Percentiles rank a stretch among this genome's conserved stretches.
Conservation (phyloP, 2,329 filamentous ascomycete species). For the Lizonia empirigonia region DNA sequence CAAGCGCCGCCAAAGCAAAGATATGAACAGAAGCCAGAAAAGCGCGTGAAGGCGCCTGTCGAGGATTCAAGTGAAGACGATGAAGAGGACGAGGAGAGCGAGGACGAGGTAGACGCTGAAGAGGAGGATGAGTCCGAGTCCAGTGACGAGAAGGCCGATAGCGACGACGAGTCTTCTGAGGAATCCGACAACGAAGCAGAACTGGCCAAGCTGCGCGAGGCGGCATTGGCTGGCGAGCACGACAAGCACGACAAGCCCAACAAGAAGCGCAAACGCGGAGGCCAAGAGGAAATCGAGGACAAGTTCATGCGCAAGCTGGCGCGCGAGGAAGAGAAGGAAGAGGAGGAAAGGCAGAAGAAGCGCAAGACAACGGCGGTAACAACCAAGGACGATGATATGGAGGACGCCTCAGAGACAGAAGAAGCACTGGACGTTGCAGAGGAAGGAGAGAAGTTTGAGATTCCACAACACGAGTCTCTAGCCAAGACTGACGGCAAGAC, state of each 20-base stretch:
- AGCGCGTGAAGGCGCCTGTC: constrained; percentile 20
- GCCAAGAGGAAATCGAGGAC: constrained; percentile 70
- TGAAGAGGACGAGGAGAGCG: constrained; percentile 53
- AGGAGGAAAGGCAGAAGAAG: constrained; percentile 47
- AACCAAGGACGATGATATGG: constrained; percentile 33
- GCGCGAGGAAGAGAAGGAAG: constrained; percentile 52
- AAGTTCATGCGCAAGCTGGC: constrained; percentile 71
- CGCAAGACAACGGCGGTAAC: constrained; percentile 39
- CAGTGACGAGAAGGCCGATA: constrained; percentile 34
- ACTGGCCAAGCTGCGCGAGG: constrained; percentile 35
- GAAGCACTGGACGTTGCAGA: constrained; percentile 30
- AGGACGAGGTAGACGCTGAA: constrained; percentile 49
- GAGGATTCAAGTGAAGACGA: constrained; percentile 57
- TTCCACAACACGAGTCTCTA: constrained; percentile 59
- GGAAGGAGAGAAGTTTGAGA: constrained; percentile 58
- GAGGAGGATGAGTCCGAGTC: constrained; percentile 42
- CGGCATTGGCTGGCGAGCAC: constrained; percentile 35
- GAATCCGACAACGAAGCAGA: constrained; percentile 31
- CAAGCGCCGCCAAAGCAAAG: constrained; percentile 50
- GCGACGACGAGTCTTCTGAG: constrained; percentile 27
- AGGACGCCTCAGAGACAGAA: constrained; percentile 16
- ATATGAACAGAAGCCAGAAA: constrained; percentile 36
- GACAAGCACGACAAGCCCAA: constrained; percentile 37
- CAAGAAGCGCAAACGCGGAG: constrained; percentile 57
- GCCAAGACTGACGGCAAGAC: constrained; percentile 47